phyloP scores from a whole-genome alignment of 1,284 basidiomycete species.

The Testicularia cyperi region DNA sequence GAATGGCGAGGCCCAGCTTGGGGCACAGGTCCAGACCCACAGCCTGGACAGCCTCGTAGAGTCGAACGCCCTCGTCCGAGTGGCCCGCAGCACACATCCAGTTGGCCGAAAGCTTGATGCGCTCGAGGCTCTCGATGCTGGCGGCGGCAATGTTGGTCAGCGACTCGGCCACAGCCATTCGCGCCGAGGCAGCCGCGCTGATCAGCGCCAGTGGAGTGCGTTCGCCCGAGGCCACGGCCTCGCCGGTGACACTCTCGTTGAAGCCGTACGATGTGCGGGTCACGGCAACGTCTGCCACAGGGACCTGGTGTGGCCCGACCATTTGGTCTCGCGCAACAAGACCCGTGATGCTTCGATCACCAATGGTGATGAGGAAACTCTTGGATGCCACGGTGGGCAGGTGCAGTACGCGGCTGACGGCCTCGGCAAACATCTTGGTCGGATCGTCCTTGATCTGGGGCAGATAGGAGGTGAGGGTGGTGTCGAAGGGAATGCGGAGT shows the following conservation, averaged over 20 bases:
- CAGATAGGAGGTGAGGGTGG: constrained; percentile 71
- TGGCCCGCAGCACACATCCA: constrained; percentile 98
- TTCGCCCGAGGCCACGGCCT: constrained; percentile 98
- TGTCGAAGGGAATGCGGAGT: constrained; percentile 70
- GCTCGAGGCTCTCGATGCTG: constrained; percentile 70
- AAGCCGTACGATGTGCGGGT: constrained; percentile 94
- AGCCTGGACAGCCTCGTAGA: constrained; percentile 91
- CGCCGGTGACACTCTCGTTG: constrained; percentile 70
- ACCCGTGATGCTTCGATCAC: constrained; percentile 90
- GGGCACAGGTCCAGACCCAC: constrained; percentile 94
- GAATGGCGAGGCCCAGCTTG: constrained; percentile 87
- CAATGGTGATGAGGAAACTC: constrained; percentile 96
- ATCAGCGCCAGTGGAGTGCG: constrained; percentile 89
- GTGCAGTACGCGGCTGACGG: constrained; percentile 78
- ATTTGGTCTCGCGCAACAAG: constrained; percentile 95
- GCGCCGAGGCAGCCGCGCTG: constrained; percentile 81
- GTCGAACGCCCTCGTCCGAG: constrained; percentile 81
- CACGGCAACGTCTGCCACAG: constrained; percentile 94
- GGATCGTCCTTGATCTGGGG: constrained; percentile 57
- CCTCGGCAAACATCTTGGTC: constrained; percentile 64
- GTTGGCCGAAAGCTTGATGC: constrained; percentile 92
- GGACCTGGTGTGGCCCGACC: constrained; percentile 98
- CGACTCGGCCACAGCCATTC: constrained; percentile 93
- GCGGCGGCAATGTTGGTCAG: constrained; percentile 89
- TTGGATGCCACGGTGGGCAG: constrained; percentile 93